A percentile compares a stretch with the other conserved stretches of the same genome.
Conservation (phyloP, 2,329 filamentous ascomycete genomes). For the Hymenoscyphus fructigenus region DNA sequence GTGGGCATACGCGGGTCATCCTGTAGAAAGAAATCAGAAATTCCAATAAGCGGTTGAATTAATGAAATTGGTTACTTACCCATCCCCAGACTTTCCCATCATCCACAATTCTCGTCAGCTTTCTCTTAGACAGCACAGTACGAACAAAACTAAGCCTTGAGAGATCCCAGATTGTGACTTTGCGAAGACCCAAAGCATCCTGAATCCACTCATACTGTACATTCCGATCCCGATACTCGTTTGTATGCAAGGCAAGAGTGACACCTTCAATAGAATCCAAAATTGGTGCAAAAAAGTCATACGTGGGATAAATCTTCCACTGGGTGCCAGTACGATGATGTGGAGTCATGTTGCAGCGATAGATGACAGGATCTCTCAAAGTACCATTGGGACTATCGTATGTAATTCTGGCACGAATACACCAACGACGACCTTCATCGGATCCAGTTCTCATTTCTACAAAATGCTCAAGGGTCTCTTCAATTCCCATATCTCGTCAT, state of each 20-base stretch:
- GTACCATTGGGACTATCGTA: constrained; percentile 89
- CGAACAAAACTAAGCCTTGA: constrained; percentile 78
- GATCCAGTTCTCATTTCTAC: neutral
- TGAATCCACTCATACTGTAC: constrained; percentile 82
- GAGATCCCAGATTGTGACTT: constrained; percentile 81
- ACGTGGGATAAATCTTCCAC: constrained; percentile 56
- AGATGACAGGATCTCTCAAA: constrained; percentile 91
- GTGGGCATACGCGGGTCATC: constrained; percentile 83
- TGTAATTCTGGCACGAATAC: constrained; percentile 62
- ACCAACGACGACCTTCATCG: neutral
- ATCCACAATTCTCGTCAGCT: constrained; percentile 77
- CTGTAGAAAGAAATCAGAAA: neutral
- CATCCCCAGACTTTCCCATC: constrained; percentile 73
- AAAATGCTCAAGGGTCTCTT: neutral
- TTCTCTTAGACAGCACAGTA: constrained; percentile 79
- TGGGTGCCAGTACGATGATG: constrained; percentile 75
- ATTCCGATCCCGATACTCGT: constrained; percentile 82
- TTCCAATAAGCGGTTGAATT: neutral
- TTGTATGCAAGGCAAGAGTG: constrained; percentile 76
- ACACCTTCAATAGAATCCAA: constrained; percentile 49
- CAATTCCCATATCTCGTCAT: neutral
- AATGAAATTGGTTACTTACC: constrained; percentile 34
- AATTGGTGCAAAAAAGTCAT: neutral
- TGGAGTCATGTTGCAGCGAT: constrained; percentile 71
- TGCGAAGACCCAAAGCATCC: constrained; percentile 66